phyloP scores from a whole-genome alignment of 2,329 filamentous ascomycete species.

The Fusarium denticulatum region DNA sequence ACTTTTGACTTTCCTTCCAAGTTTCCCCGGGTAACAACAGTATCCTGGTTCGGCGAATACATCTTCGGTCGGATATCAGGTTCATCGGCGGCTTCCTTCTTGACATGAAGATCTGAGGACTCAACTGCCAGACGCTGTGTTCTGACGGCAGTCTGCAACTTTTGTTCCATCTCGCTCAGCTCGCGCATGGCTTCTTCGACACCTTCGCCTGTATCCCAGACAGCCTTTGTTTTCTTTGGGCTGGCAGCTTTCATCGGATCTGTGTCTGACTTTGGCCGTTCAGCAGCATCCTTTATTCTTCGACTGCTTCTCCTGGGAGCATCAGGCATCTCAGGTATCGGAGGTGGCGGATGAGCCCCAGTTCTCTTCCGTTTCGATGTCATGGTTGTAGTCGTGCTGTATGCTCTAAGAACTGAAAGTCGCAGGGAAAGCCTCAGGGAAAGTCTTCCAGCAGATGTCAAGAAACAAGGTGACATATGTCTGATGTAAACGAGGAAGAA shows the following conservation, averaged over 20 bases:
- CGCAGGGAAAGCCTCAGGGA: slow-evolving; percentile 1
- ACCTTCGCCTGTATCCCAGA: slow-evolving; percentile 32
- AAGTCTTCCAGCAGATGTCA: slow-evolving; percentile 9
- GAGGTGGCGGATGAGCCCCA: slow-evolving; percentile 34
- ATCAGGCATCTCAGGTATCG: slow-evolving; percentile 32
- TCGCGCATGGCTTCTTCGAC: slow-evolving; percentile 55
- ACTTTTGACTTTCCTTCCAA: slow-evolving; percentile 1
- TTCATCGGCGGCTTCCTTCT: not conserved
- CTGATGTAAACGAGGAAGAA: not conserved
- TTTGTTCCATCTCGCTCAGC: slow-evolving; percentile 61
- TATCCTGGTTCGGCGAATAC: not conserved
- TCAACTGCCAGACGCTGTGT: slow-evolving; percentile 59
- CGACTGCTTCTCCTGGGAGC: slow-evolving; percentile 42
- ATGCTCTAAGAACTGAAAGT: not conserved
- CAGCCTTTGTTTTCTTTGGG: not conserved
- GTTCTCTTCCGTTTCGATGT: slow-evolving; percentile 52
- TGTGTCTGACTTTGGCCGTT: not conserved
- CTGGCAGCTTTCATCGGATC: not conserved
- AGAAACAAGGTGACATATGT: slow-evolving; percentile 13
- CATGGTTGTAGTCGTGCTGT: slow-evolving; percentile 43
- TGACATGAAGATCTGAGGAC: slow-evolving; percentile 47
- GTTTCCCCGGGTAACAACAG: slow-evolving; percentile 6
- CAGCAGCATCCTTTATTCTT: slow-evolving; percentile 29
- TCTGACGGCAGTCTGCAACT: slow-evolving; percentile 55
- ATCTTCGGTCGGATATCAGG: slow-evolving; percentile 13